phyloP scores from a whole-genome alignment of 148 eudicot genomes.

The Diospyros kaki region DNA sequence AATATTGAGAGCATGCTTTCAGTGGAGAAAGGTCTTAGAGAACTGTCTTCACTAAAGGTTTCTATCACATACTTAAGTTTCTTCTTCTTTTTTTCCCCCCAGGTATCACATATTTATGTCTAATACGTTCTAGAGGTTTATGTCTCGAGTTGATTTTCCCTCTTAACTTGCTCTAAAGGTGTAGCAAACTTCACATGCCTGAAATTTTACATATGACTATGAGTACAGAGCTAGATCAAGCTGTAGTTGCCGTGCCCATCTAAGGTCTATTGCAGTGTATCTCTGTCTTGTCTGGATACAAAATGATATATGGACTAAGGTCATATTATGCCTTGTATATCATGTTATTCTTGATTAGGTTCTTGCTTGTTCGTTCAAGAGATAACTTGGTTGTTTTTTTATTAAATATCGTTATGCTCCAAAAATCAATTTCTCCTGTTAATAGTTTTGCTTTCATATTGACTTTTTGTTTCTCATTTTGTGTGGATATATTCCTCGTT shows the following conservation, averaged over 20 bases:
- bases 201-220: neutral
- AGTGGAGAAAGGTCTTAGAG: slow-evolving; percentile 87
- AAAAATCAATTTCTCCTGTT: neutral
- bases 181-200: neutral
- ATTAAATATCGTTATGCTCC: neutral
- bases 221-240: neutral
- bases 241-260: neutral
- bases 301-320: neutral
- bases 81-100: too few relatives aligned
- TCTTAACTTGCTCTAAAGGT: neutral
- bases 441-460: neutral
- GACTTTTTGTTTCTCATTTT: neutral
- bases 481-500: neutral
- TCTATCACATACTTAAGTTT: slow-evolving; percentile 8
- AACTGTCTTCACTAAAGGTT: slow-evolving; percentile 77
- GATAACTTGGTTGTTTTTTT: neutral
- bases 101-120: slow-evolving; percentile 3
- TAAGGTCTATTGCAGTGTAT: neutral
- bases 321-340: neutral
- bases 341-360: neutral
- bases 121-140: neutral
- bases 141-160: neutral
- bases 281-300: neutral
- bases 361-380: neutral
- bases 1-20: slow-evolving; percentile 86